These are phyloP conservation scores for Sporothrix inflata DNA, from an alignment of 2,329 filamentous ascomycete genomes.

Conservation along the genomic window DNA sequence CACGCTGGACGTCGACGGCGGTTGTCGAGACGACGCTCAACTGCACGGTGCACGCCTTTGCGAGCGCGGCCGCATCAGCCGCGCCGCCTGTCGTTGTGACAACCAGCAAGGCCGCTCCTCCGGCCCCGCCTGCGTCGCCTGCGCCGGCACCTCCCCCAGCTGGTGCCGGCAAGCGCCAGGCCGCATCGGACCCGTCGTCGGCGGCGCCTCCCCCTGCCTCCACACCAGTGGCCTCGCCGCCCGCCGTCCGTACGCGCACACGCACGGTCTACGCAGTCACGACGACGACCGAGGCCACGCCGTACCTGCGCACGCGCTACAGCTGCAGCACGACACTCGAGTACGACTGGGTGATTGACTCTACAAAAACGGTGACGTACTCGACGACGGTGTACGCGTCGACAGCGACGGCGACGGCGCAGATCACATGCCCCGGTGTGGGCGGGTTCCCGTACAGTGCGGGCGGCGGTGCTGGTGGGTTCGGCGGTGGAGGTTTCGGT, in stretches of 20 bases:
- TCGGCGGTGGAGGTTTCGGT: slow-evolving; percentile 35
- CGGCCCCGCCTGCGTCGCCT: too few relatives aligned
- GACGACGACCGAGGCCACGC: slow-evolving; percentile 31
- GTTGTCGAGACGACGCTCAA: slow-evolving; percentile 3
- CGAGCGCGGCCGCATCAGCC: background rate
- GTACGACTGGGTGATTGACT: slow-evolving; percentile 32
- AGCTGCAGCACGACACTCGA: slow-evolving; percentile 32
- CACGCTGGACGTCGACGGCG: slow-evolving; percentile 29
- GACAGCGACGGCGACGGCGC: slow-evolving; percentile 31
- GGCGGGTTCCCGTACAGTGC: slow-evolving; percentile 27
- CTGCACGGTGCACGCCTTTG: slow-evolving; percentile 22
- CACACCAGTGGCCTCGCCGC: background rate
- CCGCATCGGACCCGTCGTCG: background rate
- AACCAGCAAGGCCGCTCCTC: background rate
- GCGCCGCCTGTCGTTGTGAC: slow-evolving; percentile 19
- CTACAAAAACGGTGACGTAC: slow-evolving; percentile 30
- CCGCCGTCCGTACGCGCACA: slow-evolving; percentile 28
- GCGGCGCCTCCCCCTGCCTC: background rate
- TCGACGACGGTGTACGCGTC: slow-evolving; percentile 25
- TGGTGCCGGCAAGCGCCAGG: background rate
- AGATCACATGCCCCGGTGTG: slow-evolving; percentile 28
- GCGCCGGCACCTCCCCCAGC: background rate
- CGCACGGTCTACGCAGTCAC: slow-evolving; percentile 31
- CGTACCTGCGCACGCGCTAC: slow-evolving; percentile 31
- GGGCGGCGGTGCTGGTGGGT: slow-evolving; percentile 34